phyloP scores from a whole-genome alignment of 1,139 yeast genomes.

The Taphrina sp. region DNA sequence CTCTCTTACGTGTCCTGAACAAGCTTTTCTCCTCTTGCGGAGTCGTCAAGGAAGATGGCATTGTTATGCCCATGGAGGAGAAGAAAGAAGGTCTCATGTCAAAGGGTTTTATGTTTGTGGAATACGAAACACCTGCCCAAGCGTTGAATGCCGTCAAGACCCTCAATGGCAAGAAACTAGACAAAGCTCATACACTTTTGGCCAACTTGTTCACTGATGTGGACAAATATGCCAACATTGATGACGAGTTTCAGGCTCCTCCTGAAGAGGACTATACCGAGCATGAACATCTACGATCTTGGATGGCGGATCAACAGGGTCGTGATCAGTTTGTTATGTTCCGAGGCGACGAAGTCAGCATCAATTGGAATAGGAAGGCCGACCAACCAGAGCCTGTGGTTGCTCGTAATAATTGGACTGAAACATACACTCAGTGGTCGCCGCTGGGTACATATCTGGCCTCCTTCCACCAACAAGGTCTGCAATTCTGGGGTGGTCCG shows the following conservation, averaged over 20 bases:
- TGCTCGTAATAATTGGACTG: conserved; percentile 79
- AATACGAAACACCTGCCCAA: conserved; percentile 63
- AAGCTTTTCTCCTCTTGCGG: conserved; percentile 77
- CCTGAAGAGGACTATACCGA: conserved; percentile 48
- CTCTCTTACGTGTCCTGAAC: conserved; percentile 77
- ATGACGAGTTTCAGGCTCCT: conserved; percentile 62
- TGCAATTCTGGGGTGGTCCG: conserved; percentile 94
- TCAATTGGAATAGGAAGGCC: conserved; percentile 80
- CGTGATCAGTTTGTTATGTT: conserved; percentile 89
- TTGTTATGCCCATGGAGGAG: conserved; percentile 74
- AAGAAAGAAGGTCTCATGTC: conserved; percentile 64
- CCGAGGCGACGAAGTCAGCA: conserved; percentile 74
- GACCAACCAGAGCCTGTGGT: conserved; percentile 74
- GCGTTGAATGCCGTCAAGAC: conserved; percentile 79
- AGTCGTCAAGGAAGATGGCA: conserved; percentile 62
- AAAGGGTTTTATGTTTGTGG: conserved; percentile 65
- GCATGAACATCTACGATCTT: conserved; percentile 72
- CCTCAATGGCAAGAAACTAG: conserved; percentile 85
- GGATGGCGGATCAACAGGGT: conserved; percentile 86
- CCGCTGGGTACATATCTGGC: conserved; percentile 89
- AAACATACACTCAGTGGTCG: conserved; percentile 83
- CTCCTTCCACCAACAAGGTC: conserved; percentile 91
- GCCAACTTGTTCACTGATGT: conserved; percentile 83
- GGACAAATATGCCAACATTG: conserved; percentile 73
- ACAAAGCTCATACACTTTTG: conserved; percentile 84